Evolutionary conservation across 805 yeast genomes (phyloP).

Genomic region (Saturnispora galanensis): DNA sequence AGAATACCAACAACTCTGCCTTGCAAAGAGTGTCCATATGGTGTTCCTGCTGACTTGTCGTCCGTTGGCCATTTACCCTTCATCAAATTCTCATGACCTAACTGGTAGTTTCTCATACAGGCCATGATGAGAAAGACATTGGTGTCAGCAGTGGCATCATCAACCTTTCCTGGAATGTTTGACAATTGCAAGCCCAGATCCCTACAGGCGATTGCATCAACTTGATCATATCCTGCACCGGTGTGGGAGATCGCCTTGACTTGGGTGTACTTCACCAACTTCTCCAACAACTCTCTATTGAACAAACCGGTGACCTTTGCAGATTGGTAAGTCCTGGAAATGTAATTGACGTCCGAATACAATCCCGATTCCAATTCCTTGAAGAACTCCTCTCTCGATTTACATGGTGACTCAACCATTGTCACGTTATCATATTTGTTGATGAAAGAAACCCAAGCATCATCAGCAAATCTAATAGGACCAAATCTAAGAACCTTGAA

Average conservation of each 20-base stretch:
- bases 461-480: slow-evolving; percentile 44
- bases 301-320: slow-evolving; percentile 31
- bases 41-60: slow-evolving; percentile 38
- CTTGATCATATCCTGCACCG: slow-evolving; percentile 53
- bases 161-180: slow-evolving; percentile 45
- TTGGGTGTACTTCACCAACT: slow-evolving; percentile 25
- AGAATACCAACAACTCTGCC: slow-evolving; percentile 70
- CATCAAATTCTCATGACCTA: slow-evolving; percentile 43
- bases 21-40: slow-evolving; percentile 63
- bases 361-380: slow-evolving; percentile 29
- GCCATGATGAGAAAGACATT: slow-evolving; percentile 42
- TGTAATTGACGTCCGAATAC: slow-evolving; percentile 27
- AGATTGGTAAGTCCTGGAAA: slow-evolving; percentile 35
- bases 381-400: slow-evolving; percentile 33
- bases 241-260: slow-evolving; percentile 36
- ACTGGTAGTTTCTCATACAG: slow-evolving; percentile 48
- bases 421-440: slow-evolving; percentile 27
- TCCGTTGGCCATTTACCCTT: slow-evolving; percentile 52
- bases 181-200: slow-evolving; percentile 35
- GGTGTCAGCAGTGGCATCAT: slow-evolving; percentile 49
- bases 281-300: slow-evolving; percentile 33
- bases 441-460: slow-evolving; percentile 45
- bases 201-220: slow-evolving; percentile 35
- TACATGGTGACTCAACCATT: slow-evolving; percentile 34
- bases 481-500: slow-evolving; percentile 65